These are phyloP conservation scores for Penicillium rolfsii DNA, from an alignment of 2,329 filamentous ascomycete species.

Conservation along the genomic window DNA sequence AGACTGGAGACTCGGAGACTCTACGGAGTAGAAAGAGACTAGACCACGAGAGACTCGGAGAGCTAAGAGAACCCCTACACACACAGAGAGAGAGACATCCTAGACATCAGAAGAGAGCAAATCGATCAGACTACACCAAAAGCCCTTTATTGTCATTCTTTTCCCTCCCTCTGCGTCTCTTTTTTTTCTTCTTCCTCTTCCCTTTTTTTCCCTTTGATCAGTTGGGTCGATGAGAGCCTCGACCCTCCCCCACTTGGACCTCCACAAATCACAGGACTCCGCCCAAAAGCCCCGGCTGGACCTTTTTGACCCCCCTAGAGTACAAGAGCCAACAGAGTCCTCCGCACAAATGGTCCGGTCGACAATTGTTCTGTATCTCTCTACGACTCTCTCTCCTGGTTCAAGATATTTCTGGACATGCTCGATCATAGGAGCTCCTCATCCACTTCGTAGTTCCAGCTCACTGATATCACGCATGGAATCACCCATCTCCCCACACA, in stretches of 20 bases:
- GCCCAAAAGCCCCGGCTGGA: conserved; percentile 6
- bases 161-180: background rate
- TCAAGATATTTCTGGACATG: background rate
- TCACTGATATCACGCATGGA: background rate
- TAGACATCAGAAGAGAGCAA: background rate
- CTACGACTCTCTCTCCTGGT: background rate
- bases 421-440: background rate
- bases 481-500: background rate
- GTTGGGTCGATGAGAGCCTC: conserved; percentile 29
- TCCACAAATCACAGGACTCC: conserved; percentile 24
- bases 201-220: conserved; percentile 9
- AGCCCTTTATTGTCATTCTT: background rate
- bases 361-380: background rate
- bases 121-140: background rate
- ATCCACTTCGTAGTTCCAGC: background rate
- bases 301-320: background rate
- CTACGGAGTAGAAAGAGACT: too few relatives aligned
- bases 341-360: background rate
- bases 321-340: too few relatives aligned
- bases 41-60: too few relatives aligned
- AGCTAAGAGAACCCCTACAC: background rate
- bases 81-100: too few relatives aligned
- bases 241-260: conserved; percentile 20
- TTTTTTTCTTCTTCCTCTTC: conserved; percentile 7
- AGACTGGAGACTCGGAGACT: background rate